phyloP scores from a whole-genome alignment of 768 basidiomycete genomes.

The Phylloporus arenicola region DNA sequence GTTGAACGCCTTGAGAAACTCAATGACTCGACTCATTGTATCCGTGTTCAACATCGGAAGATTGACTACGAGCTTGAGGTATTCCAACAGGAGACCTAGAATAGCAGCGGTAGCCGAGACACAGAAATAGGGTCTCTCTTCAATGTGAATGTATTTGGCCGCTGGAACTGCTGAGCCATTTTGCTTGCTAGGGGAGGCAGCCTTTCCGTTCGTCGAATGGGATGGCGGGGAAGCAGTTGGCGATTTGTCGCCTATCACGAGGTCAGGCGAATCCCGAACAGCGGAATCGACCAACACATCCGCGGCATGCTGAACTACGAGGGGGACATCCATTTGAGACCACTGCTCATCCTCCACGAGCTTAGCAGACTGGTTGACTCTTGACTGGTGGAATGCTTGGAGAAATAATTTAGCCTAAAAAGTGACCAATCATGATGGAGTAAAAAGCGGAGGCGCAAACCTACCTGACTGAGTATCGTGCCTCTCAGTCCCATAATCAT shows the following conservation, averaged over 20 bases:
- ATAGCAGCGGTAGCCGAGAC: conserved; percentile 82
- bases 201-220: conserved; percentile 8
- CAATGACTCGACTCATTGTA: conserved; percentile 89
- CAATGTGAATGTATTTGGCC: conserved; percentile 66
- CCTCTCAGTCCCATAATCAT: conserved; percentile 95
- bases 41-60: conserved; percentile 87
- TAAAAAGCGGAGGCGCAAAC: conserved; percentile 12
- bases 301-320: conserved; percentile 61
- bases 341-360: conserved; percentile 95
- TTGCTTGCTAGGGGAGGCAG: conserved; percentile 15
- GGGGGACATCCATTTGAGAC: conserved; percentile 69
- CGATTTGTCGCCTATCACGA: conserved; percentile 35
- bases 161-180: conserved; percentile 25
- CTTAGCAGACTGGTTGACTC: conserved; percentile 76
- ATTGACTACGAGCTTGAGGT: conserved; percentile 83
- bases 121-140: conserved; percentile 78
- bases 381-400: conserved; percentile 75
- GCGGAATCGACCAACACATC: conserved; percentile 77
- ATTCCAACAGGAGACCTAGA: conserved; percentile 71
- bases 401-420: conserved; percentile 81
- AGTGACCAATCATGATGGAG: not conserved
- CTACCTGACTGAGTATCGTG: conserved; percentile 75
- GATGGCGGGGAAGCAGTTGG: not conserved
- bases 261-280: conserved; percentile 71
- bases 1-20: conserved; percentile 96